phyloP scores from a whole-genome alignment of 73 alveolate genomes.

The Paramecium caudatum region DNA sequence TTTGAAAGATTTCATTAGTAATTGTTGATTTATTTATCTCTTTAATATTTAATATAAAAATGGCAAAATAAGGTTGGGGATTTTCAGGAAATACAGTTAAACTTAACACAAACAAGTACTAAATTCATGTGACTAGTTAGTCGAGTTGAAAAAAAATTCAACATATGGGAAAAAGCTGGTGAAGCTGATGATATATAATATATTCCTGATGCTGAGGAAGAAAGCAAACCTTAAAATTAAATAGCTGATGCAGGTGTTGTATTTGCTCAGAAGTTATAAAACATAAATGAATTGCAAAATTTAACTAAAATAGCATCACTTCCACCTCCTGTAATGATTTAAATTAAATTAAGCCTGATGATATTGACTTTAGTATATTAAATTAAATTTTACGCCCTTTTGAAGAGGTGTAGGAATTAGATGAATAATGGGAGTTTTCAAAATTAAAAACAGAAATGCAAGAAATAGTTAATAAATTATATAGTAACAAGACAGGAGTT shows the following conservation, averaged over 20 bases:
- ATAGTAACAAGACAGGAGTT: not conserved
- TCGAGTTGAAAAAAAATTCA: slow-evolving; percentile 26
- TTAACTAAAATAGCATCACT: slow-evolving; percentile 12
- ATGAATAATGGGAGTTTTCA: slow-evolving; percentile 67
- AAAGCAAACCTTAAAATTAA: slow-evolving; percentile 46
- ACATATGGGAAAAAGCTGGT: slow-evolving; percentile 70
- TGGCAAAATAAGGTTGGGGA: slow-evolving; percentile 75
- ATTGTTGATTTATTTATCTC: not conserved
- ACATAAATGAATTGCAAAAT: slow-evolving; percentile 30
- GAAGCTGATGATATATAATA: slow-evolving; percentile 60
- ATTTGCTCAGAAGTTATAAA: slow-evolving; percentile 37
- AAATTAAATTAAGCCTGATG: slow-evolving; percentile 21
- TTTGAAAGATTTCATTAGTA: not conserved
- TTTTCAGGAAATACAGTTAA: slow-evolving; percentile 50
- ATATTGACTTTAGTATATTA: slow-evolving; percentile 56
- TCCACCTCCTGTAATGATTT: slow-evolving; percentile 50
- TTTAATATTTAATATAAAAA: not conserved
- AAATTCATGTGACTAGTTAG: not conserved
- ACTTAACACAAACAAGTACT: slow-evolving; percentile 35
- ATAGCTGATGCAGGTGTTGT: slow-evolving; percentile 61
- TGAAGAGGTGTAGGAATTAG: slow-evolving; percentile 36
- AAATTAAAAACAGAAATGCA: slow-evolving; percentile 66
- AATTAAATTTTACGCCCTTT: slow-evolving; percentile 15
- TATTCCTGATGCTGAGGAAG: slow-evolving; percentile 72
- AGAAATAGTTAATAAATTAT: slow-evolving; percentile 49